Evolutionary conservation across 1,139 yeast genomes (phyloP), one percentile per base, ranked within the genome.

Genomic region (Petasospora fabianii): DNA sequence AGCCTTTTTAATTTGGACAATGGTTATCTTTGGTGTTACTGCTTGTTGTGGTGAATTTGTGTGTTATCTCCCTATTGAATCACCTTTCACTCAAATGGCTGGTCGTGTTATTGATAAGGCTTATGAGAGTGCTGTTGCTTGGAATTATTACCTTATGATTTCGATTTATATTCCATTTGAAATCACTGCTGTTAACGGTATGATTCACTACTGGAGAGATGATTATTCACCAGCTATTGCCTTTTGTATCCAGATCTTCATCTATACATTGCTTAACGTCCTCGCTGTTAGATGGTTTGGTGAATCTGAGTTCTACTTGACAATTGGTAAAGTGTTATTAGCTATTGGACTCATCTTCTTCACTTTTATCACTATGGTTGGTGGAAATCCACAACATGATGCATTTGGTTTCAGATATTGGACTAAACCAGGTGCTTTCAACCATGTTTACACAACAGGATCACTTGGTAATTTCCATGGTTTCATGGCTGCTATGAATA

Each of bases 1-100:
- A 35, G 84, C 82, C 12, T 80, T 69, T 47, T 43, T 62, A 3
- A 47, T 70, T 18, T 73, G 78, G 78, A 67, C 66, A 3, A 47
- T 68, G 9, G 76, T 84, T 1, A 68, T 84, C 18, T 69, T 81
- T 35, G 71, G 78, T 38, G 72, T 84, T 51, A 83, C 87, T 45
- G 76, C 78, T 32, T 70, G 80, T 3, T 71, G 80, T 22, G 94
- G 86, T 17, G 95, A 84, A 58, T 80, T 84, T 87, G 90, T 84
- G 22, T 80, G 84, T 21, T 83, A 73, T 52, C 61, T 82, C 49
- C 95, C 95, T 0, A 66, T 80, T 9, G 65, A 79, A 27, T 77
- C 87, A 2, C 77, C 77, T 1, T 72, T 72, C 49, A 69, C 77
- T 38, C 56, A 69, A 30, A 54, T 72, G 48, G 72, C 77, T n/a